These are phyloP conservation scores for Beta macrorhiza DNA, from an alignment of 179 eudicot species.

Conservation along the genomic window DNA sequence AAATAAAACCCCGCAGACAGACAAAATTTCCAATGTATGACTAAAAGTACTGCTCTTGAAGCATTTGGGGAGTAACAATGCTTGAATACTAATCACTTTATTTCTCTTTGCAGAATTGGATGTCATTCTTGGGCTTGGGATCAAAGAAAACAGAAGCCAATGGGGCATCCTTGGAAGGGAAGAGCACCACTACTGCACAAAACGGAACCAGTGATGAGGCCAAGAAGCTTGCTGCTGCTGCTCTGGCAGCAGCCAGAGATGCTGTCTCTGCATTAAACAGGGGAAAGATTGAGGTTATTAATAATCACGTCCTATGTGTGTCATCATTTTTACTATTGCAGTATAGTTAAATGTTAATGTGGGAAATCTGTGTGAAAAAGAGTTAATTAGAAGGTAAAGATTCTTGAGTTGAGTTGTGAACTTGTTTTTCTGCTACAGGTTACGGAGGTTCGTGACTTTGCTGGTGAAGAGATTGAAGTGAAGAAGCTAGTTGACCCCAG, in stretches of 20 bases:
- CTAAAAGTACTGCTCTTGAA: not conserved
- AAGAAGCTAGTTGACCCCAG: constrained; percentile 71
- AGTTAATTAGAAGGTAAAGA: not conserved
- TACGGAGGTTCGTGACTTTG: constrained; percentile 83
- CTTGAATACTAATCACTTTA: constrained; percentile 8
- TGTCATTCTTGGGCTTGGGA: constrained; percentile 65
- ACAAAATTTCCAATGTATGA: constrained; percentile 48
- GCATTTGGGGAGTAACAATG: not conserved
- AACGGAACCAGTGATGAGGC: constrained; percentile 69
- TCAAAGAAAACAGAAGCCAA: constrained; percentile 43
- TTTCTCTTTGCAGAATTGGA: constrained; percentile 58
- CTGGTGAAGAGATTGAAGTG: constrained; percentile 74
- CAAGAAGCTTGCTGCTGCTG: constrained; percentile 81
- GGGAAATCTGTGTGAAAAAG: not conserved
- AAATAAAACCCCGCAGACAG: constrained; percentile 31
- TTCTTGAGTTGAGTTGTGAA: constrained; percentile 1
- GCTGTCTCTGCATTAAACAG: constrained; percentile 44
- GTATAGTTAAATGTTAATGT: too few species aligned
- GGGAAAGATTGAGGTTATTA: constrained; percentile 78
- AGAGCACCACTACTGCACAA: constrained; percentile 30
- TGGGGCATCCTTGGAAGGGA: constrained; percentile 22
- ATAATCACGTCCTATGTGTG: not conserved
- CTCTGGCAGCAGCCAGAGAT: constrained; percentile 77
- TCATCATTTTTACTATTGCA: not conserved
- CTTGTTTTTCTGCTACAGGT: constrained; percentile 41